phyloP scores from a whole-genome alignment of 768 basidiomycete species.

The Mycena sanguinolenta region DNA sequence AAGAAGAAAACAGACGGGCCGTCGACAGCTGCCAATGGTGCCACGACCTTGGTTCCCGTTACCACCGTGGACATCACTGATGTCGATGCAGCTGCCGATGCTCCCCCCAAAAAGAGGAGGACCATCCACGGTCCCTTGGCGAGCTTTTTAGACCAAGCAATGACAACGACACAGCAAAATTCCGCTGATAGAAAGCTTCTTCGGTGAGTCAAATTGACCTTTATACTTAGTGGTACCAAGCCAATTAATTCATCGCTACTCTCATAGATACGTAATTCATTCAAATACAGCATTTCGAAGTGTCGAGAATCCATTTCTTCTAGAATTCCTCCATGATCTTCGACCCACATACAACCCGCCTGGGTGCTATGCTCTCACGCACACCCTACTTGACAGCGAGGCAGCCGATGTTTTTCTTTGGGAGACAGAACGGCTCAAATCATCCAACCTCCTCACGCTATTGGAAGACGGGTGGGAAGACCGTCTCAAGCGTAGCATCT shows the following conservation, averaged over 20 bases:
- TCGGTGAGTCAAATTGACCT: neutral
- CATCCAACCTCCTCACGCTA: neutral
- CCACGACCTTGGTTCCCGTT: too few species aligned
- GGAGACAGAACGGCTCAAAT: neutral
- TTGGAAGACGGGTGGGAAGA: neutral
- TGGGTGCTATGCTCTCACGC: neutral
- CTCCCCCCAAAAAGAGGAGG: neutral
- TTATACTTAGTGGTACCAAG: neutral
- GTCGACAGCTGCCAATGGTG: neutral
- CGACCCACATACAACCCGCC: neutral
- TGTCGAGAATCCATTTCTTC: neutral
- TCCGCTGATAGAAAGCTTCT: neutral
- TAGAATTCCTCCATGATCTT: neutral
- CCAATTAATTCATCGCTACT: neutral
- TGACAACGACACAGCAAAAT: neutral
- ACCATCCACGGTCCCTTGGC: neutral
- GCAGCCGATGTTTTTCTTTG: neutral
- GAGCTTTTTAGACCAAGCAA: neutral
- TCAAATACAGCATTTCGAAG: neutral
- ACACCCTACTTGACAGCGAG: neutral
- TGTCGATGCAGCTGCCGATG: neutral
- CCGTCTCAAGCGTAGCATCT: neutral
- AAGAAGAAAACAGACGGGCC: neutral
- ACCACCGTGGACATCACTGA: neutral
- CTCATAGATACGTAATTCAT: neutral